Evolutionary conservation across 2,329 filamentous ascomycete species (phyloP).

Genomic region (Penicillium paneum): DNA sequence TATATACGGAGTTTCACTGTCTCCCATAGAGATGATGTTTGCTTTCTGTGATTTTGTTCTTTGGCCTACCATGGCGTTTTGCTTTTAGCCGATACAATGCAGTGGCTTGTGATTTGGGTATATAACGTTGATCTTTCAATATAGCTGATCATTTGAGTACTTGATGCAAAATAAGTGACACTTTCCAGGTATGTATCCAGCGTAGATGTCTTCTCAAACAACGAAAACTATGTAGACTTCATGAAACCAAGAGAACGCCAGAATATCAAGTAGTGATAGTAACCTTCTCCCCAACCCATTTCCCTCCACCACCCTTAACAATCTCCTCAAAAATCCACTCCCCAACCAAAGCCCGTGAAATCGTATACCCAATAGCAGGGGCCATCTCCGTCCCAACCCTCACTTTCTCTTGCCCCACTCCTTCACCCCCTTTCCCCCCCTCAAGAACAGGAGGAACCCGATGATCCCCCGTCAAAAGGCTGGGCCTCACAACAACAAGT

Average conservation of each 20-base stretch:
- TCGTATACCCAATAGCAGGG: conserved; percentile 34
- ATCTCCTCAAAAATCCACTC: conserved; percentile 34
- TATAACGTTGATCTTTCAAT: neutral
- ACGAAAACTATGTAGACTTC: neutral
- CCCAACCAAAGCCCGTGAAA: conserved; percentile 33
- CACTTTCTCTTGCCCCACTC: conserved; percentile 15
- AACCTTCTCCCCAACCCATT: conserved; percentile 23
- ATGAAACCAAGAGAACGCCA: too few relatives aligned
- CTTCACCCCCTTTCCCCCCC: conserved; percentile 11
- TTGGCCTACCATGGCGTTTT: neutral
- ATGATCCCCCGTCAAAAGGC: conserved; percentile 34
- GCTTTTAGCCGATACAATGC: neutral
- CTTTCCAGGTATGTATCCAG: neutral
- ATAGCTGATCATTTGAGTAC: neutral
- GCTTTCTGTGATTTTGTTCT: neutral
- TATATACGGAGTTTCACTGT: conserved; percentile 9
- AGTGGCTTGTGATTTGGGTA: neutral
- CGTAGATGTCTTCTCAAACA: too few relatives aligned
- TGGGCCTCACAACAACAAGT: conserved; percentile 32
- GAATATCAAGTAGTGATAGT: conserved; percentile 11
- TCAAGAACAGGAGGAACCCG: conserved; percentile 16
- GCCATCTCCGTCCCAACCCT: conserved; percentile 27
- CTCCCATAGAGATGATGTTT: neutral
- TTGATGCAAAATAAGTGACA: neutral
- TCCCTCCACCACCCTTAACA: conserved; percentile 13